Evolutionary conservation across 208 protist genomes (phyloP).

Genomic region (Trypanosoma congolense): DNA sequence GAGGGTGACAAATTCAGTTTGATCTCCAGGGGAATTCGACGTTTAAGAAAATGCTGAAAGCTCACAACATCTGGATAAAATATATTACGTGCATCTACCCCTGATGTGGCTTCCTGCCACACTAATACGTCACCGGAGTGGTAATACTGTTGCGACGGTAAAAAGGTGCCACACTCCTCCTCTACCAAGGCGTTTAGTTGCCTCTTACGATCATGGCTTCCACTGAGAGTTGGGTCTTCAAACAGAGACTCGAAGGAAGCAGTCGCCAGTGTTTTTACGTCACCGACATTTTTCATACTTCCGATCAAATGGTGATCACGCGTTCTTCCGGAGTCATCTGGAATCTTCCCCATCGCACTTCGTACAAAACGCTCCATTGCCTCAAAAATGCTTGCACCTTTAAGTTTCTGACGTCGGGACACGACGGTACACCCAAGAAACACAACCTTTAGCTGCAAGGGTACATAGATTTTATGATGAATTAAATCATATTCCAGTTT

Average conservation of each 20-base stretch:
- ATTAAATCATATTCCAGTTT: conserved; percentile 56
- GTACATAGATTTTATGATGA: conserved; percentile 86
- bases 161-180: conserved; percentile 38
- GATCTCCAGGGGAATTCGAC: conserved; percentile 67
- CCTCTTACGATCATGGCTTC: conserved; percentile 11
- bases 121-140: conserved; percentile 66
- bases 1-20: conserved; percentile 59
- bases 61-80: conserved; percentile 78
- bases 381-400: conserved; percentile 29
- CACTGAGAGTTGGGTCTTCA: neutral
- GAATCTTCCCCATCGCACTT: conserved; percentile 42
- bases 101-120: conserved; percentile 49
- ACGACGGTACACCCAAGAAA: conserved; percentile 72
- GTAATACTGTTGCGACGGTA: conserved; percentile 30
- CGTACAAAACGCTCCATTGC: conserved; percentile 50
- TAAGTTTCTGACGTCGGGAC: conserved; percentile 25
- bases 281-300: conserved; percentile 7
- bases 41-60: conserved; percentile 77
- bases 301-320: conserved; percentile 39
- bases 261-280: neutral
- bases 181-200: conserved; percentile 42
- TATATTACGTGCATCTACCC: conserved; percentile 47
- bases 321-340: conserved; percentile 32
- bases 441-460: conserved; percentile 62
- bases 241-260: neutral